Evolutionary conservation across 164 flowering plant genomes (phyloP), one percentile per base, ranked within the genome.

Genomic region (Santalum album): DNA sequence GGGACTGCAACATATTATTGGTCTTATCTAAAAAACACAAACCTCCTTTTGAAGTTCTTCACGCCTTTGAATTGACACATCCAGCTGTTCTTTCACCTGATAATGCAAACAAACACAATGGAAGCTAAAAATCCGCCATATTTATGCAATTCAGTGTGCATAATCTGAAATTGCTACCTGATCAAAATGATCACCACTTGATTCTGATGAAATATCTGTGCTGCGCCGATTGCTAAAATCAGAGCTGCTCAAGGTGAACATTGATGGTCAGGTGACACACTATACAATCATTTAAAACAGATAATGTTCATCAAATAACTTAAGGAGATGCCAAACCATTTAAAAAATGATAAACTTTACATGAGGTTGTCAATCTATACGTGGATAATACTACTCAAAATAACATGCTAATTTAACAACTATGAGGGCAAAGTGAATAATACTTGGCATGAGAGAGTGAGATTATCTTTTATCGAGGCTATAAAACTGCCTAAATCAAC

Each of bases 41-140:
- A 87, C 98, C 96, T 87, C 88, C 15, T 78, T 66, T 54, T 77
- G 77, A 44, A 90, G 90, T 32, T 77, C 82, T 53, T 77, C 83
- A 42, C 66, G 81, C 66, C 72, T 79, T 56, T 72, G 74, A 52
- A 64, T 69, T 29, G 82, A 71, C 64, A 63, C 49, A 24, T 77
- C 79, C 60, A 90, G 47, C 45, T 78, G 62, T 35, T 69, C 79
- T 56, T 74, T 77, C 22, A 71, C 74, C 86, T 85, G 68, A 62
- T 48, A 59, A 38, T 48, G 24, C 48, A 44, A 23, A 36, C 18
- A 55, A 54, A 17, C 27, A 18, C 35, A 40, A 48, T 24, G 50
- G 56, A 38, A 22, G 7, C 19, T 20, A 22, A 45, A 52, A 49
- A 55, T 17, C 45, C 17, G 1, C 11, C 11, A 11, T 21, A 54